A percentile compares a stretch with the other conserved stretches of the same genome.
phyloP scores from a whole-genome alignment of 202 grass and related monocot species.

The Panicum hallii region DNA sequence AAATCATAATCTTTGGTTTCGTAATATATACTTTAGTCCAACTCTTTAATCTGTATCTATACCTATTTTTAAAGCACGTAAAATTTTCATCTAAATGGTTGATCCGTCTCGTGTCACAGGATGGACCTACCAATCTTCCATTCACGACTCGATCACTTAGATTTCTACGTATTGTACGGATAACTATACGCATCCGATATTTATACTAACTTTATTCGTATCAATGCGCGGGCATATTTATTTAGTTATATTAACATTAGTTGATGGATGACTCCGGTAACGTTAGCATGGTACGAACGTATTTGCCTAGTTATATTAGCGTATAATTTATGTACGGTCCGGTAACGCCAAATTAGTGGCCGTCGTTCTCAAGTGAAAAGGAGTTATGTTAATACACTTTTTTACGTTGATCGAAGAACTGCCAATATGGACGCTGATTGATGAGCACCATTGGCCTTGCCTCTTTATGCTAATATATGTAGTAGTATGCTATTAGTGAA shows the following conservation, averaged over 20 bases:
- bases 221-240: too few relatives aligned
- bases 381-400: not conserved
- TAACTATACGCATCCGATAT: too few relatives aligned
- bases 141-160: too few relatives aligned
- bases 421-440: not conserved
- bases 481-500: not conserved
- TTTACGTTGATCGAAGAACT: not conserved
- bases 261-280: not conserved
- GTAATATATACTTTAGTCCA: not conserved
- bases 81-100: too few relatives aligned
- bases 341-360: not conserved
- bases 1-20: not conserved
- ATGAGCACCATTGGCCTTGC: not conserved
- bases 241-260: not conserved
- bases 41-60: not conserved
- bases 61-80: too few relatives aligned
- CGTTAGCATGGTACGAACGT: too few relatives aligned
- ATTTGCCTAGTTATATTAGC: not conserved
- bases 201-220: too few relatives aligned
- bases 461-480: not conserved
- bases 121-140: too few relatives aligned
- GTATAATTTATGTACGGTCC: not conserved
- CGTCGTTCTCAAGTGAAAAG: not conserved
- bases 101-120: too few relatives aligned
- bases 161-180: too few relatives aligned